Conservation (phyloP, 2,329 filamentous ascomycete genomes). For the Botryosphaeria dothidea region DNA sequence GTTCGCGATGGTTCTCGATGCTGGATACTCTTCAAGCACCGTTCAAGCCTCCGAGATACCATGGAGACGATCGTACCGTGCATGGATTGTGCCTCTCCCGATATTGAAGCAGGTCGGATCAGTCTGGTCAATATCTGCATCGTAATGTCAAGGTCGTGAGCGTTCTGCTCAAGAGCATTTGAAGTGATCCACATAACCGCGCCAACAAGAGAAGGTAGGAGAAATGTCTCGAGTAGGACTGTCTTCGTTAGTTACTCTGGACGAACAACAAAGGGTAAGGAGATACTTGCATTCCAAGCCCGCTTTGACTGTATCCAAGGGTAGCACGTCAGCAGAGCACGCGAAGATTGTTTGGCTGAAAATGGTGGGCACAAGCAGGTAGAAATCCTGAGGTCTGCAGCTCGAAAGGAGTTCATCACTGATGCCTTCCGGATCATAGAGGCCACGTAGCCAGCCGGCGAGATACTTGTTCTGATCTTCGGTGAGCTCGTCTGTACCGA, state of each 20-base stretch:
- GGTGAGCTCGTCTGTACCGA: slow-evolving; percentile 60
- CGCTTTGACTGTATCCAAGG: slow-evolving; percentile 69
- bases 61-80: slow-evolving; percentile 71
- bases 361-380: slow-evolving; percentile 72
- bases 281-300: slow-evolving; percentile 69
- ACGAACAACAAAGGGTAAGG: no score
- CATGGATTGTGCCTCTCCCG: slow-evolving; percentile 70
- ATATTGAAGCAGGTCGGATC: slow-evolving; percentile 68
- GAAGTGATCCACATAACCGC: slow-evolving; percentile 71
- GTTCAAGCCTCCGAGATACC: slow-evolving; percentile 68
- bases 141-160: slow-evolving; percentile 65
- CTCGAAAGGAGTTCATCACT: slow-evolving; percentile 80
- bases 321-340: slow-evolving; percentile 64
- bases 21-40: slow-evolving; percentile 66
- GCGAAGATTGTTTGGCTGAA: slow-evolving; percentile 76
- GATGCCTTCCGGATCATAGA: slow-evolving; percentile 71
- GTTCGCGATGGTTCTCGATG: slow-evolving; percentile 66
- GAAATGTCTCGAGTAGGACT: slow-evolving; percentile 77
- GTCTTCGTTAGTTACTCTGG: background rate
- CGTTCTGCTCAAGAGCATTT: slow-evolving; percentile 66
- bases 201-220: slow-evolving; percentile 75
- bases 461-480: slow-evolving; percentile 68
- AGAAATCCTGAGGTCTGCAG: slow-evolving; percentile 81
- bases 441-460: slow-evolving; percentile 72
- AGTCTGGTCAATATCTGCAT: slow-evolving; percentile 73